These are phyloP conservation scores for Hymenoscyphus infarciens DNA, from an alignment of 2,329 filamentous ascomycete species.

Conservation along the genomic window DNA sequence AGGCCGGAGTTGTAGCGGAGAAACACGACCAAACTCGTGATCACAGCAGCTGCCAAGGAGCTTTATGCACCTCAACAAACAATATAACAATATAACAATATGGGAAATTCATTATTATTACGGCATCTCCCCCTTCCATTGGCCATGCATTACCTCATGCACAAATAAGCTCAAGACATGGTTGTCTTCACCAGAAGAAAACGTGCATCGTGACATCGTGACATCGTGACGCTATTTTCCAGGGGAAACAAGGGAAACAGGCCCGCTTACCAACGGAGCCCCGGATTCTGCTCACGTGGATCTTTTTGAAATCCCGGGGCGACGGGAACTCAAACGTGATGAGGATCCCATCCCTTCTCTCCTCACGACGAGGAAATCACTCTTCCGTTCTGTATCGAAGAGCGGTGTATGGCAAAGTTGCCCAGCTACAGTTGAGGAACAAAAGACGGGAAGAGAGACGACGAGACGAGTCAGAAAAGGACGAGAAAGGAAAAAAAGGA, in stretches of 20 bases:
- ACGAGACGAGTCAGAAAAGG: background rate
- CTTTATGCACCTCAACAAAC: background rate
- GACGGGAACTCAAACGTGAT: no score
- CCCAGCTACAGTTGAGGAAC: background rate
- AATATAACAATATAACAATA: background rate
- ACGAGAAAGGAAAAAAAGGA: background rate
- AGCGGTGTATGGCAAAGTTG: background rate
- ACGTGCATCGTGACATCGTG: constrained; percentile 1
- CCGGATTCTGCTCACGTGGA: background rate
- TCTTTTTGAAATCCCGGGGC: background rate
- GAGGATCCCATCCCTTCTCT: background rate
- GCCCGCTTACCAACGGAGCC: background rate
- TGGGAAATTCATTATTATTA: constrained; percentile 8
- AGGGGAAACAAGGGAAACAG: background rate
- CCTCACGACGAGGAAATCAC: background rate
- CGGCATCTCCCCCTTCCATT: constrained; percentile 7
- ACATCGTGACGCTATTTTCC: background rate
- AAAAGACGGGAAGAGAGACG: background rate
- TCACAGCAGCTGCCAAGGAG: background rate
- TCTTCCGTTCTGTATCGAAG: background rate
- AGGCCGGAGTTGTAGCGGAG: constrained; percentile 10
- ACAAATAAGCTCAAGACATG: background rate
- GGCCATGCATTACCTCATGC: background rate
- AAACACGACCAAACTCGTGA: constrained; percentile 5
- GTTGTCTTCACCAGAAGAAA: background rate